Conservation (phyloP, 192 early-diverging fungal species). For the Glomus cerebriforme region DNA sequence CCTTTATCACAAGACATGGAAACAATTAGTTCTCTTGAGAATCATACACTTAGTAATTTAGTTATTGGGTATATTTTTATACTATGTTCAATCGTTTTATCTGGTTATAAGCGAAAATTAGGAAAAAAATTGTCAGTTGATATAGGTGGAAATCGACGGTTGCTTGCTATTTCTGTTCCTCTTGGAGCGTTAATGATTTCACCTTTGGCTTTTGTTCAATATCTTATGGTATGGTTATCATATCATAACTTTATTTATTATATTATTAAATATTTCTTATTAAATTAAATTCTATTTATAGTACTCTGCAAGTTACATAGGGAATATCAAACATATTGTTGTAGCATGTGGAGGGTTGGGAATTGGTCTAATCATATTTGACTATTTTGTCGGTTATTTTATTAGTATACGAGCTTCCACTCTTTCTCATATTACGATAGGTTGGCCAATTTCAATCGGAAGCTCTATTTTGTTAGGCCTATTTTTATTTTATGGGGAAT, state of each 20-base stretch:
- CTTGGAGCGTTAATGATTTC: constrained; percentile 38
- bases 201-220: constrained; percentile 43
- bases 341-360: constrained; percentile 37
- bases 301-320: neutral
- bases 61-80: constrained; percentile 38
- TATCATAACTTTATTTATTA: constrained; percentile 16
- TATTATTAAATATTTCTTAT: constrained; percentile 34
- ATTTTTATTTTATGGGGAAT: constrained; percentile 42
- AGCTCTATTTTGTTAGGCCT: constrained; percentile 38
- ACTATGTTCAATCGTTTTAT: constrained; percentile 36
- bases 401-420: constrained; percentile 38
- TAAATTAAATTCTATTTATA: neutral
- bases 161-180: constrained; percentile 38
- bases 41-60: constrained; percentile 31
- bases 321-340: neutral
- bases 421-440: constrained; percentile 38
- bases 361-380: constrained; percentile 41
- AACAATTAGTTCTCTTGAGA: constrained; percentile 25
- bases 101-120: constrained; percentile 41
- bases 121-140: constrained; percentile 40
- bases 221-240: constrained; percentile 30
- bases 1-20: constrained; percentile 34
- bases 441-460: constrained; percentile 44
- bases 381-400: constrained; percentile 45
- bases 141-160: constrained; percentile 38